Percentiles rank a stretch among this genome's conserved stretches.
Evolutionary conservation across 2,329 filamentous ascomycete species (phyloP).

Genomic region (Aureobasidium mangrovei): DNA sequence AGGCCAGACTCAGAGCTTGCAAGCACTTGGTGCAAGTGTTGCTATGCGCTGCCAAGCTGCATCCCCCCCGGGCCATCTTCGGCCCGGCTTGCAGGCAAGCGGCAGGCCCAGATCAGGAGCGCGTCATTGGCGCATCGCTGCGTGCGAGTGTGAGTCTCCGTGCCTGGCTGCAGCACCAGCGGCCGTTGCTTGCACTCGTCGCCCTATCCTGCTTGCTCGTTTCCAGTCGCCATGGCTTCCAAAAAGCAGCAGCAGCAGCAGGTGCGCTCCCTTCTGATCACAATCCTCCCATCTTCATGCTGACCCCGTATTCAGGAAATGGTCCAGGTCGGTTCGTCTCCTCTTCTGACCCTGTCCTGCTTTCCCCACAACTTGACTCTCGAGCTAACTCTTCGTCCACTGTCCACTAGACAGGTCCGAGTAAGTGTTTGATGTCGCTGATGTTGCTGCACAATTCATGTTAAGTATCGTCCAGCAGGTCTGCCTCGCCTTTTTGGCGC

Average conservation of each 20-base stretch:
- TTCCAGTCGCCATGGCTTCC: constrained; percentile 31
- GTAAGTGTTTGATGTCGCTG: constrained; percentile 20
- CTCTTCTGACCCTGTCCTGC: constrained; percentile 16
- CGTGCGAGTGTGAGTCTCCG: no score
- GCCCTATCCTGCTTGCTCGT: constrained; percentile 1
- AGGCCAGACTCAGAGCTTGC: no score
- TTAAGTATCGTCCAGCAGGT: constrained; percentile 42
- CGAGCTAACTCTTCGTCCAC: constrained; percentile 10
- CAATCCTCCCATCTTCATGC: constrained; percentile 13
- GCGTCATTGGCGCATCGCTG: background rate
- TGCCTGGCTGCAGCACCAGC: no score
- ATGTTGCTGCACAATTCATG: background rate
- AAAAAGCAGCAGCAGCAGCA: constrained; percentile 33
- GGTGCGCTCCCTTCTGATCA: background rate
- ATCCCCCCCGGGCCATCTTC: no score
- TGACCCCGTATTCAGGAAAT: constrained; percentile 67
- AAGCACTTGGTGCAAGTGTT: no score
- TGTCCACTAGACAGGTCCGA: constrained; percentile 28
- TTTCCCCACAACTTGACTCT: constrained; percentile 9
- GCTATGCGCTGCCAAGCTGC: no score
- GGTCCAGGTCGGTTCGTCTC: constrained; percentile 93
- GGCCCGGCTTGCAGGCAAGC: no score
- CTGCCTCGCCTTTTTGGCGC: constrained; percentile 83
- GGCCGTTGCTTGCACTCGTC: constrained; percentile 7
- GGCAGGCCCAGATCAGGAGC: background rate